Conservation (phyloP, 2,329 filamentous ascomycete species). For the Blumeria graminis region DNA sequence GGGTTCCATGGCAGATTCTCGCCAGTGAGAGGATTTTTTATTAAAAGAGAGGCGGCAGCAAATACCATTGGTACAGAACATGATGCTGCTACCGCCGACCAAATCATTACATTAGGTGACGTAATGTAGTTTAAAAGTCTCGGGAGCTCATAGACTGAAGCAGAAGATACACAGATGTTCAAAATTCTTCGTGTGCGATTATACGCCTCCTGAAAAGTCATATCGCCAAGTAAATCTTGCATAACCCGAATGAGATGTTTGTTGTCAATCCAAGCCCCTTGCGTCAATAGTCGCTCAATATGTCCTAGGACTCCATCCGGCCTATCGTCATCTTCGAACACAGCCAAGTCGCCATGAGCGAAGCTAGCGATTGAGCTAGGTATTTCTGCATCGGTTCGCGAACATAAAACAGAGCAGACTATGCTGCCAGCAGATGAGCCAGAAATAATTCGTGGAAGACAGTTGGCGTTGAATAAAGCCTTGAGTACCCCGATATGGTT, state of each 20-base stretch:
- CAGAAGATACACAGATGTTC: constrained; percentile 82
- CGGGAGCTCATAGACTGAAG: constrained; percentile 68
- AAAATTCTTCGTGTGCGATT: constrained; percentile 79
- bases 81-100: constrained; percentile 89
- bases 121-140: constrained; percentile 80
- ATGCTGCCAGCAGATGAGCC: constrained; percentile 48
- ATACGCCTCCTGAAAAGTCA: constrained; percentile 90
- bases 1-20: constrained; percentile 66
- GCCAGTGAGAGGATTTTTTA: constrained; percentile 65
- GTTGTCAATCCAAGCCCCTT: constrained; percentile 69
- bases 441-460: constrained; percentile 43
- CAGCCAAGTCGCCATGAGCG: constrained; percentile 35
- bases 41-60: constrained; percentile 50
- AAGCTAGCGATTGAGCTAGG: constrained; percentile 31
- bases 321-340: constrained; percentile 32
- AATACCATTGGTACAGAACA: constrained; percentile 83
- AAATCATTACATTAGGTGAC: constrained; percentile 81
- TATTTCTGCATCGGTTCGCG: constrained; percentile 37
- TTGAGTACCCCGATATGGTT: constrained; percentile 48
- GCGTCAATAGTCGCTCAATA: constrained; percentile 49
- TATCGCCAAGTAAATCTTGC: constrained; percentile 56
- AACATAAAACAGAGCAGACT: constrained; percentile 39
- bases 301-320: constrained; percentile 44
- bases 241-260: constrained; percentile 60
- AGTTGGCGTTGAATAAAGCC: constrained; percentile 33